Percentiles rank a stretch among this genome's conserved stretches.
phyloP scores from a whole-genome alignment of 805 yeast genomes.

The Suhomyces xylopsoci region DNA sequence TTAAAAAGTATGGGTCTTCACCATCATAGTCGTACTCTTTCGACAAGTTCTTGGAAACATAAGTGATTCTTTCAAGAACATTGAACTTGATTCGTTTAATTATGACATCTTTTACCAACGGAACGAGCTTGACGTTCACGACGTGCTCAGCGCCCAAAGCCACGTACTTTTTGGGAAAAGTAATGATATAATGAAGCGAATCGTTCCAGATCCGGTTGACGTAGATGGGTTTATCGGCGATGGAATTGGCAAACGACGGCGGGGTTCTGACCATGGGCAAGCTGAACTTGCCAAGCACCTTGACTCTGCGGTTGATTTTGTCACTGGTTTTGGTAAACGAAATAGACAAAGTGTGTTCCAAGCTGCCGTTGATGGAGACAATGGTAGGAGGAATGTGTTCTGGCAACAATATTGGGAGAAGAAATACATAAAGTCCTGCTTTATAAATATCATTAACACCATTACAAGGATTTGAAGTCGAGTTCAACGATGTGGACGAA shows the following conservation, averaged over 20 bases:
- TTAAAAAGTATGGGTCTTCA: slow-evolving; percentile 18
- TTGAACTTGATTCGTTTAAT: slow-evolving; percentile 65
- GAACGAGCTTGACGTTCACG: slow-evolving; percentile 63
- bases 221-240: slow-evolving; percentile 69
- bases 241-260: slow-evolving; percentile 54
- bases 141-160: slow-evolving; percentile 58
- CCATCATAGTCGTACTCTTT: slow-evolving; percentile 53
- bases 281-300: slow-evolving; percentile 26
- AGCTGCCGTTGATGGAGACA: slow-evolving; percentile 47
- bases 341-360: slow-evolving; percentile 41
- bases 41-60: slow-evolving; percentile 53
- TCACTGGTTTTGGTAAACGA: slow-evolving; percentile 40
- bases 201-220: slow-evolving; percentile 76
- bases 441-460: slow-evolving; percentile 24
- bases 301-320: slow-evolving; percentile 34
- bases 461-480: background rate
- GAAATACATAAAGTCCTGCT: slow-evolving; percentile 70
- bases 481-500: background rate
- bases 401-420: slow-evolving; percentile 62
- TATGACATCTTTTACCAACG: slow-evolving; percentile 58
- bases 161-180: slow-evolving; percentile 68
- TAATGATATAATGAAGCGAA: slow-evolving; percentile 63
- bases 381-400: slow-evolving; percentile 62
- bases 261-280: slow-evolving; percentile 54
- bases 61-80: slow-evolving; percentile 63